Conservation (phyloP, 148 eudicot species). For the Vaccinium corymbosum region DNA sequence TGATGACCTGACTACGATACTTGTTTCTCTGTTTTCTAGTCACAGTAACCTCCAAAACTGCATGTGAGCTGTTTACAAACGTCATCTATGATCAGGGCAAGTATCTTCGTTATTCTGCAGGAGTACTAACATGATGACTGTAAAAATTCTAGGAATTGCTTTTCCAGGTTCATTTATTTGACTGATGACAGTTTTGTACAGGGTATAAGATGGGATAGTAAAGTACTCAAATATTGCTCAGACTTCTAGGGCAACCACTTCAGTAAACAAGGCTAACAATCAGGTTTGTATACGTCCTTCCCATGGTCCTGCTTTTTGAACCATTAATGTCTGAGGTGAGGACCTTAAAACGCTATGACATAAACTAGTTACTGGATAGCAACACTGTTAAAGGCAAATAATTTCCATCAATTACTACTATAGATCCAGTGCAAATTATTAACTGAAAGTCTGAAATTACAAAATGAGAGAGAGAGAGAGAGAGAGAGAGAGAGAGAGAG, state of each 20-base stretch:
- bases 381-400: not conserved
- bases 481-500: too few species aligned
- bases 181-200: not conserved
- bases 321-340: not conserved
- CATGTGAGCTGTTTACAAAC: slow-evolving; percentile 57
- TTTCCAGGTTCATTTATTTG: not conserved
- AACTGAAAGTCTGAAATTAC: not conserved
- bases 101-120: not conserved
- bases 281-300: not conserved
- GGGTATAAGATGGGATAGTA: not conserved
- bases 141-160: not conserved
- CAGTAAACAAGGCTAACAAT: not conserved
- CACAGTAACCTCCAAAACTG: slow-evolving; percentile 76
- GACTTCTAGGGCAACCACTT: not conserved
- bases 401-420: not conserved
- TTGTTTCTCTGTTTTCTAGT: slow-evolving; percentile 54
- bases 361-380: not conserved
- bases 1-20: slow-evolving; percentile 54
- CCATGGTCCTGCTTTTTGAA: not conserved
- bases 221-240: not conserved
- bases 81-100: slow-evolving; percentile 19
- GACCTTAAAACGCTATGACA: not conserved
- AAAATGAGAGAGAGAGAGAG: not conserved
- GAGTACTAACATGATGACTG: not conserved
- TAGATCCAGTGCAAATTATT: not conserved